These are phyloP conservation scores for Eucalyptus pauciflora DNA, from an alignment of 345 rosid genomes.

Conservation along the genomic window DNA sequence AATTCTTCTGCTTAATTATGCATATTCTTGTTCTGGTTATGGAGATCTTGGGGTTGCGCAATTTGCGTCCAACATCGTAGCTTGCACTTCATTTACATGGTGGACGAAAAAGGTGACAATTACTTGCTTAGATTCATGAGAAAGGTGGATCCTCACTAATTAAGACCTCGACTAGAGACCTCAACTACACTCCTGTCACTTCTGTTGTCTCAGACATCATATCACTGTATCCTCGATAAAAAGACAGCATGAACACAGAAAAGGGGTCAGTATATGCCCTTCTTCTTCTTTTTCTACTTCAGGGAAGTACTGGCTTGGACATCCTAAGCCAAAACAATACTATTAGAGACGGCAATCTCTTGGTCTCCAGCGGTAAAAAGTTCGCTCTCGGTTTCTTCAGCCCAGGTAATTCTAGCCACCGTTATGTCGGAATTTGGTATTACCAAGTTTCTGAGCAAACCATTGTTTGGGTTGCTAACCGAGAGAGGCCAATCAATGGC, in stretches of 20 bases:
- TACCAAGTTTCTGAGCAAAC: neutral
- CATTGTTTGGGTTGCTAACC: constrained; percentile 16
- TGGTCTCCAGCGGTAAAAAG: neutral
- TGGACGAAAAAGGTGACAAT: neutral
- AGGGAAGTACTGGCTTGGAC: neutral
- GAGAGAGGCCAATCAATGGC: neutral
- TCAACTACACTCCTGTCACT: neutral
- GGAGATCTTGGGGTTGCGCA: too few relatives aligned
- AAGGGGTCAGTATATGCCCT: neutral
- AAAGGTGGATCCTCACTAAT: neutral
- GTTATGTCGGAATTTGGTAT: constrained; percentile 16
- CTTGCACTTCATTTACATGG: neutral
- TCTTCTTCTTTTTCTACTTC: neutral
- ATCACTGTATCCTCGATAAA: fast-evolving
- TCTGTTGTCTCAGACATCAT: neutral
- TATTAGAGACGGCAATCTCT: neutral
- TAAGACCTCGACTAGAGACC: neutral
- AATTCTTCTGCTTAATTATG: too few relatives aligned
- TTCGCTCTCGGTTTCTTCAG: constrained; percentile 19
- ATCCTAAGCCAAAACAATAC: neutral
- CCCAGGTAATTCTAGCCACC: neutral
- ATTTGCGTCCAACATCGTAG: too few relatives aligned
- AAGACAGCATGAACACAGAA: neutral
- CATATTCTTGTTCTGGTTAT: too few relatives aligned
- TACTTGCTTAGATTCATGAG: neutral